phyloP scores from a whole-genome alignment of 2,329 filamentous ascomycete genomes.

The Fusarium metavorans region DNA sequence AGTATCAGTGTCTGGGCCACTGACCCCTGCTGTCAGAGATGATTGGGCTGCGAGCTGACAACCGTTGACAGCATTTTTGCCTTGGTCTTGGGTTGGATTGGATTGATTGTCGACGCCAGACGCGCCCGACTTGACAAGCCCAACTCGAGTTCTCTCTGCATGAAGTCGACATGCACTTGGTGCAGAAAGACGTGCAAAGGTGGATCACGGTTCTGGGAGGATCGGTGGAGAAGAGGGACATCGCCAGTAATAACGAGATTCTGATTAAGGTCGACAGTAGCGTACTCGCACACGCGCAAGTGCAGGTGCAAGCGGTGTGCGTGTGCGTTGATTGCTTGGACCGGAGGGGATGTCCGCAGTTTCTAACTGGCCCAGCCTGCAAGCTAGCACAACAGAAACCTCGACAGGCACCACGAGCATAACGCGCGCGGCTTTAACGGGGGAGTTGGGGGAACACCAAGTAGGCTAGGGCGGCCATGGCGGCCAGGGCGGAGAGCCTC shows the following conservation, averaged over 20 bases:
- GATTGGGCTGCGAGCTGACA: constrained; percentile 1
- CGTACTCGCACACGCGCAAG: neutral
- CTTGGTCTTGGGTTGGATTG: neutral
- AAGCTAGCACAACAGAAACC: neutral
- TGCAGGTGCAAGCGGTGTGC: constrained; percentile 32
- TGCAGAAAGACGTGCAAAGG: neutral
- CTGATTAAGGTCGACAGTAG: constrained; percentile 3
- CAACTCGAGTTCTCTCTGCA: constrained; percentile 1
- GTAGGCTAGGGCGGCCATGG: neutral
- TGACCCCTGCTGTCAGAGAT: neutral
- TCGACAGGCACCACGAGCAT: neutral
- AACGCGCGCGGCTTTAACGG: neutral
- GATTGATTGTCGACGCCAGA: neutral
- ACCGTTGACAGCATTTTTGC: constrained; percentile 3
- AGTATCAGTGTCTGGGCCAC: neutral
- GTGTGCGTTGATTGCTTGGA: neutral
- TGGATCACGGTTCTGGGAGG: neutral
- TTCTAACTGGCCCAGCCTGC: constrained; percentile 2
- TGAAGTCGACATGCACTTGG: constrained; percentile 1
- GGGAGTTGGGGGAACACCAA: neutral
- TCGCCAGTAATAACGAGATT: neutral
- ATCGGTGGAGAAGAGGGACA: neutral
- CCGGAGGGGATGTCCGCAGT: neutral
- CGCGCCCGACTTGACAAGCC: neutral
- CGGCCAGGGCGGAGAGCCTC: constrained; percentile 37